Evolutionary conservation across 768 basidiomycete species (phyloP).

Genomic region (Amanita polypyramis): DNA sequence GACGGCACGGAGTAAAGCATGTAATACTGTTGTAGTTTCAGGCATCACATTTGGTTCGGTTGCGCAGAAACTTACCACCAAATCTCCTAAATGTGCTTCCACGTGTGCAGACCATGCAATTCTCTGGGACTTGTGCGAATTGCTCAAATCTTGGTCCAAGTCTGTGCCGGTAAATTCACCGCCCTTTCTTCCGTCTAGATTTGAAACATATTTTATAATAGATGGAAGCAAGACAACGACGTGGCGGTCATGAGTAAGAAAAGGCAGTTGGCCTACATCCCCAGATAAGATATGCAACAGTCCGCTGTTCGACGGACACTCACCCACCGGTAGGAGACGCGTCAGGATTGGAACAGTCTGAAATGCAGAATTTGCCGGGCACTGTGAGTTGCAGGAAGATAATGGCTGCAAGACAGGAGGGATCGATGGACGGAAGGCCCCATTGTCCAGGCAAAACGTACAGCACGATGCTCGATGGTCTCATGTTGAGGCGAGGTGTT

Average conservation of each 20-base stretch:
- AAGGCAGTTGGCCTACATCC: slow-evolving; percentile 59
- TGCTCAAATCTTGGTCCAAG: slow-evolving; percentile 38
- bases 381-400: slow-evolving; percentile 59
- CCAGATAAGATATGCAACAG: slow-evolving; percentile 8
- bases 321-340: slow-evolving; percentile 61
- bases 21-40: slow-evolving; percentile 36
- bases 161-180: slow-evolving; percentile 22
- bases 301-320: slow-evolving; percentile 8
- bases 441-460: slow-evolving; percentile 66
- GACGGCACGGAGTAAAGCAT: slow-evolving; percentile 47
- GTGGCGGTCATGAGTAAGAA: slow-evolving; percentile 47
- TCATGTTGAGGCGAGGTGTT: not conserved
- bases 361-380: slow-evolving; percentile 56
- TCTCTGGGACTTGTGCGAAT: slow-evolving; percentile 39
- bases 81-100: slow-evolving; percentile 55
- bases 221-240: slow-evolving; percentile 41
- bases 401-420: slow-evolving; percentile 51
- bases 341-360: slow-evolving; percentile 59
- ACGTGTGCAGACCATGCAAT: slow-evolving; percentile 58
- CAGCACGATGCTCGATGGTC: slow-evolving; percentile 24
- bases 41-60: not conserved
- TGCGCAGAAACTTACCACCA: slow-evolving; percentile 43
- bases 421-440: slow-evolving; percentile 57
- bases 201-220: slow-evolving; percentile 56
- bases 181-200: slow-evolving; percentile 27